Evolutionary conservation across 108 stramenopile species (phyloP).

Genomic region (Skeletonema costatum): DNA sequence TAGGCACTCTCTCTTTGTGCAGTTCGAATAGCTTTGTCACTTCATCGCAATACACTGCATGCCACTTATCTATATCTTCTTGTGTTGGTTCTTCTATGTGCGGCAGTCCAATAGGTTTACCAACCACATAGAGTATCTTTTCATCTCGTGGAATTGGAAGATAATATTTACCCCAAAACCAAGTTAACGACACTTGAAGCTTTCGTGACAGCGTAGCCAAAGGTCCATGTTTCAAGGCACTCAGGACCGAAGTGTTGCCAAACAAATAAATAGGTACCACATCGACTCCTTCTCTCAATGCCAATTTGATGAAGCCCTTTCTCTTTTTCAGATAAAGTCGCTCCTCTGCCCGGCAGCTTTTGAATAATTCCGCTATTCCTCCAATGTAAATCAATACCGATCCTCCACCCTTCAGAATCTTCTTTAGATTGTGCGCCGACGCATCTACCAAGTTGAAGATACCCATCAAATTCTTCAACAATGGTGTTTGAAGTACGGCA

Average conservation of each 20-base stretch:
- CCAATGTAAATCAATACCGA: constrained; percentile 74
- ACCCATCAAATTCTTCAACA: constrained; percentile 79
- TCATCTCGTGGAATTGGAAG: constrained; percentile 80
- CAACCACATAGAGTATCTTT: constrained; percentile 68
- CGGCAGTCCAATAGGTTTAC: constrained; percentile 63
- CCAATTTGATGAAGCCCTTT: constrained; percentile 86
- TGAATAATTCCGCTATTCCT: constrained; percentile 89
- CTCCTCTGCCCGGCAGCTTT: constrained; percentile 61
- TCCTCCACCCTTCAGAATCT: constrained; percentile 41
- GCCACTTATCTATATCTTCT: constrained; percentile 77
- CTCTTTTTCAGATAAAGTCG: constrained; percentile 63
- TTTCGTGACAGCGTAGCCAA: constrained; percentile 67
- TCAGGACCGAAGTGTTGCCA: constrained; percentile 76
- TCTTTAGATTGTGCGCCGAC: constrained; percentile 30
- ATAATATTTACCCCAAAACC: constrained; percentile 76
- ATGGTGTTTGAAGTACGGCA: constrained; percentile 48
- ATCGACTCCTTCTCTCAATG: constrained; percentile 74
- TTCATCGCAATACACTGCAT: constrained; percentile 61
- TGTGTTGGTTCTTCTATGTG: constrained; percentile 65
- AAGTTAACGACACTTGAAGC: constrained; percentile 64
- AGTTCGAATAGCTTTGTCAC: constrained; percentile 62
- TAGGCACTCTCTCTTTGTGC: constrained; percentile 65
- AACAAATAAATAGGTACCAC: constrained; percentile 79
- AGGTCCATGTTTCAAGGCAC: constrained; percentile 55
- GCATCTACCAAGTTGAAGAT: constrained; percentile 78